These are phyloP conservation scores for Wilcoxina mikolae DNA, from an alignment of 495 filamentous ascomycete species.

Conservation along the genomic window DNA sequence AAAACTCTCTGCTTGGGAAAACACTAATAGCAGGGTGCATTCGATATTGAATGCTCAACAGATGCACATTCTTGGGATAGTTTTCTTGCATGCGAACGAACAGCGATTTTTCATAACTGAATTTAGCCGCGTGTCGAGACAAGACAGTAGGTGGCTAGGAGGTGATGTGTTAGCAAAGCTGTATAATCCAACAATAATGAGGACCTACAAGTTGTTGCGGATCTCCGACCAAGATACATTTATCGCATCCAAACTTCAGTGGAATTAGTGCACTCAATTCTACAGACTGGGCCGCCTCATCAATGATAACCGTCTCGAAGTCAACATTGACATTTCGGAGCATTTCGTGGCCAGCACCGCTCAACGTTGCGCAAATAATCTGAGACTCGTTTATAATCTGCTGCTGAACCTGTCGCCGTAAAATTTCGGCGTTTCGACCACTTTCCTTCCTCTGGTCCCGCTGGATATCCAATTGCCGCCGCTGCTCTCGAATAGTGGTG, in stretches of 20 bases:
- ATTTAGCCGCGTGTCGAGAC: constrained; percentile 78
- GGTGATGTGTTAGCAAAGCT: neutral
- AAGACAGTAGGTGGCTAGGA: constrained; percentile 70
- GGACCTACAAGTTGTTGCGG: constrained; percentile 63
- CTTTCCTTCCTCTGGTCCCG: constrained; percentile 78
- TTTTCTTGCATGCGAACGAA: constrained; percentile 97
- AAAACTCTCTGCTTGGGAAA: constrained; percentile 84
- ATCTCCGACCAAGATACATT: constrained; percentile 94
- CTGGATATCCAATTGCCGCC: constrained; percentile 50
- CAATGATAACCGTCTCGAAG: constrained; percentile 96
- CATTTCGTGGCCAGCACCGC: constrained; percentile 93
- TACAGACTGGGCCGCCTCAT: constrained; percentile 95
- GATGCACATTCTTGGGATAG: constrained; percentile 73
- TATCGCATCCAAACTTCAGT: constrained; percentile 90
- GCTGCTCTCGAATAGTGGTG: constrained; percentile 55
- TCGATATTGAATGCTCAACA: constrained; percentile 92
- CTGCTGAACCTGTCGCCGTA: constrained; percentile 70
- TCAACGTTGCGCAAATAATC: constrained; percentile 88
- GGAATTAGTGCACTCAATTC: constrained; percentile 94
- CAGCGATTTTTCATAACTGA: constrained; percentile 92
- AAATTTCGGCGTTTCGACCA: constrained; percentile 67
- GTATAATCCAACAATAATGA: no score
- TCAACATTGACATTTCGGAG: constrained; percentile 88
- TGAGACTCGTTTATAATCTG: constrained; percentile 78
- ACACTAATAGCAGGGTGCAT: constrained; percentile 93